Evolutionary conservation across 2,329 filamentous ascomycete species (phyloP).

Genomic region (Clarireedia homoeocarpa): DNA sequence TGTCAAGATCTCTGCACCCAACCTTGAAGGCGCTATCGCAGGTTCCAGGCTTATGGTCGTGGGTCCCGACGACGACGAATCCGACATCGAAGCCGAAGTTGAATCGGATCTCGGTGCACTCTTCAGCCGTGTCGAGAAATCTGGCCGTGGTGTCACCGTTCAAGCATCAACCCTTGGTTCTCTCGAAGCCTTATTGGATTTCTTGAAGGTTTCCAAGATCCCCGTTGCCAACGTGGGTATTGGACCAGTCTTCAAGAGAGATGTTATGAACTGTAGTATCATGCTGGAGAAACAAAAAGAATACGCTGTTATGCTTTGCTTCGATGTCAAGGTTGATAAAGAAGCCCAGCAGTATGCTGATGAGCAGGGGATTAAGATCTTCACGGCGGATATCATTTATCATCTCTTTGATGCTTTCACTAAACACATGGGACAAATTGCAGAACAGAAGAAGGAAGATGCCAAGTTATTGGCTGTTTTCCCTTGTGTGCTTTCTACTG

Average conservation of each 20-base stretch:
- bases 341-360: constrained; percentile 87
- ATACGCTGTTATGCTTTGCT: constrained; percentile 98
- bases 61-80: constrained; percentile 90
- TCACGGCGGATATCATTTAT: constrained; percentile 98
- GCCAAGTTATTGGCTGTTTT: constrained; percentile 94
- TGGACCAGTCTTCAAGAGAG: constrained; percentile 94
- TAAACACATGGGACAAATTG: constrained; percentile 80
- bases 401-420: constrained; percentile 97
- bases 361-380: constrained; percentile 92
- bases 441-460: constrained; percentile 92
- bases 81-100: constrained; percentile 93
- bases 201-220: constrained; percentile 93
- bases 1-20: constrained; percentile 97
- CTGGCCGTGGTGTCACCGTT: constrained; percentile 89
- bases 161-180: constrained; percentile 97
- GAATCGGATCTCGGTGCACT: constrained; percentile 89
- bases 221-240: constrained; percentile 96
- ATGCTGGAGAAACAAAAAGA: constrained; percentile 96
- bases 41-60: constrained; percentile 92
- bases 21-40: constrained; percentile 91
- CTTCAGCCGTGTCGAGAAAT: constrained; percentile 84
- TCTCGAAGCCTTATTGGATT: constrained; percentile 90
- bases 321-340: constrained; percentile 99
- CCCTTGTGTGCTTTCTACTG: constrained; percentile 82
- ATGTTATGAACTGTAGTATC: constrained; percentile 89